These are phyloP conservation scores for Elsinoe perseae DNA, from an alignment of 2,329 filamentous ascomycete genomes.

Conservation along the genomic window DNA sequence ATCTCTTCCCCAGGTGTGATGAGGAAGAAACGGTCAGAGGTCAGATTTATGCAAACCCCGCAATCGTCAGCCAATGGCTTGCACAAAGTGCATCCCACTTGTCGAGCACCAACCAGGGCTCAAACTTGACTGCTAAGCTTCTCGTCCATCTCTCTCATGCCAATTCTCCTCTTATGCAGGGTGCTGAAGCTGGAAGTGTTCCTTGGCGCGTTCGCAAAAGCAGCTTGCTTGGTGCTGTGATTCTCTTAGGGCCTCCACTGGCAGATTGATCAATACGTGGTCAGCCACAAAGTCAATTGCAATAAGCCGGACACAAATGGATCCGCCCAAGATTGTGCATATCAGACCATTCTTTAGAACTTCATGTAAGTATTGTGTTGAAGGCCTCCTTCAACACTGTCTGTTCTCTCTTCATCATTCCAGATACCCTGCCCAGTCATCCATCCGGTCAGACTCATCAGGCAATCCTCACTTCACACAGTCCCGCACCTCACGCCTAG, in stretches of 20 bases:
- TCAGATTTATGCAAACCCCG: background rate
- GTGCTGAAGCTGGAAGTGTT: no score
- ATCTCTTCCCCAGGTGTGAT: background rate
- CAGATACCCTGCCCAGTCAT: background rate
- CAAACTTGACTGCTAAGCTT: background rate
- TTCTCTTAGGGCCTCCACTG: background rate
- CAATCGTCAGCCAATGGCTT: background rate
- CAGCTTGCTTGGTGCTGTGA: background rate
- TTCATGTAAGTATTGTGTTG: background rate
- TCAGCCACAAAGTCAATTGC: background rate
- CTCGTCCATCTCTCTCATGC: background rate
- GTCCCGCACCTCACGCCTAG: background rate
- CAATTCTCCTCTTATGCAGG: background rate
- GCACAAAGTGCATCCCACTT: background rate
- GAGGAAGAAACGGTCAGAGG: background rate
- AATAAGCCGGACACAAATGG: background rate
- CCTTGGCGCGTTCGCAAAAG: no score
- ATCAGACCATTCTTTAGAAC: conserved; percentile 8
- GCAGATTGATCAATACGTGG: background rate
- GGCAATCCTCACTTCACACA: background rate
- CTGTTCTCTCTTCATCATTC: background rate
- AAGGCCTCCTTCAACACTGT: background rate
- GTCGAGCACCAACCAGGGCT: background rate
- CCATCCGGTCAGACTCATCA: background rate
- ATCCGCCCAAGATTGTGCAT: background rate